These are phyloP conservation scores for Globisporangium parvum DNA, from an alignment of 352 stramenopile species.

Conservation along the genomic window DNA sequence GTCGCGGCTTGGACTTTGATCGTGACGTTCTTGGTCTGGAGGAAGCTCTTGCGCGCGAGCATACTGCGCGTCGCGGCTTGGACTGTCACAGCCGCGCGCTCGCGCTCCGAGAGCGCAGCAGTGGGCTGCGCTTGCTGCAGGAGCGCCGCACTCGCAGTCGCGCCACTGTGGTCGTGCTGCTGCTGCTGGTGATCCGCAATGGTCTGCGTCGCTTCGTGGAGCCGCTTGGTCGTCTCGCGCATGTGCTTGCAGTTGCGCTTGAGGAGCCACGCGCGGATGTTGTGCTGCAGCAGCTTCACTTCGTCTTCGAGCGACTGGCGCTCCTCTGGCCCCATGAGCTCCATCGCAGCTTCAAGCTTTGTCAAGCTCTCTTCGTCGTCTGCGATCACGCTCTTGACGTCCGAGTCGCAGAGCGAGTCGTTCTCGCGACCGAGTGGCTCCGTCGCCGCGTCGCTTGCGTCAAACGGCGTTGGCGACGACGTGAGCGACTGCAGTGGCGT, in stretches of 20 bases:
- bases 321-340: conserved; percentile 84
- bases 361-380: conserved; percentile 70
- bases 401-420: conserved; percentile 48
- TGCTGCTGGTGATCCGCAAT: conserved; percentile 59
- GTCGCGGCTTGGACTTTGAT: conserved; percentile 85
- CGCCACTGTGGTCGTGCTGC: conserved; percentile 19
- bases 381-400: conserved; percentile 81
- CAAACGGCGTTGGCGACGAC: conserved; percentile 9
- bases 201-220: conserved; percentile 67
- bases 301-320: conserved; percentile 82
- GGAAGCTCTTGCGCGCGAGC: conserved; percentile 74
- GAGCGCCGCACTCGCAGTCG: no score
- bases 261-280: conserved; percentile 83
- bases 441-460: conserved; percentile 16
- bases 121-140: conserved; percentile 19
- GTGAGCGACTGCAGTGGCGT: conserved; percentile 2
- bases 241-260: conserved; percentile 87
- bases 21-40: conserved; percentile 80
- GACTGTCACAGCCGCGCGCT: conserved; percentile 76
- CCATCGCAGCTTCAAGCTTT: conserved; percentile 77
- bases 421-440: conserved; percentile 22
- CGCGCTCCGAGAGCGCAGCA: conserved; percentile 33
- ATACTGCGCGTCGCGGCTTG: conserved; percentile 82
- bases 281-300: conserved; percentile 80
- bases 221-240: conserved; percentile 76